Evolutionary conservation across 2,329 filamentous ascomycete genomes (phyloP), one percentile per base, ranked within the genome.

Genomic region (Phoma sp.): DNA sequence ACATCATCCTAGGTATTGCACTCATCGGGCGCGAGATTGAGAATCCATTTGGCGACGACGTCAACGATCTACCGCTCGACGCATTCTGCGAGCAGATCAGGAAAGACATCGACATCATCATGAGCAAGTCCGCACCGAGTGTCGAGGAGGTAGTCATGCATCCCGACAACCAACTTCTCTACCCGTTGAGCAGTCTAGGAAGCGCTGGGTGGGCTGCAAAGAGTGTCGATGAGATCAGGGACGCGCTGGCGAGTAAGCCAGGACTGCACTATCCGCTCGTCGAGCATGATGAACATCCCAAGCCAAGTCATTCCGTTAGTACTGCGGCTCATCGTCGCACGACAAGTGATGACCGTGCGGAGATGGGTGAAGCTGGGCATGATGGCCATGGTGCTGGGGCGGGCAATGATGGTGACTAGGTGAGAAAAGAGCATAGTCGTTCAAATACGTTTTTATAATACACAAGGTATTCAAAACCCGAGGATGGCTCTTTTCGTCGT

Each of bases 21-120:
- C 81, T 84, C 60, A 94, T 94, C 66, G 91, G 91, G 35, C 85
- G 86, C 60, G 90, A 95, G 75, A 89, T 95, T 61, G 91, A 95
- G 74, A 92, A 95, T 68, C 91, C 91, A 6, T 95, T 95, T 73
- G 91, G 91, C 53, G 82, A 87, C 61, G 91, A 95, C 60, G 90
- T 93, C 64, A 95, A 95, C 70, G 91, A 95, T 74, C 77, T 73
- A 3, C 71, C 71, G n/a, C 64, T 74, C 3, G 90, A 94, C 68
- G 78, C 82, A 12, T 96, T 88, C 80, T 95, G 91, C 76, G 81
- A 85, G 24, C 88, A 92, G 69, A 83, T 95, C 51, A 84, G 87
- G 12, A 75, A 82, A 13, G 91, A 96, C 63, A 79, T 95, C 58
- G 89, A 94, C 67, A 85, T 90, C 54, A 86, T 94, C 64, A 85